Percentiles rank a stretch among this genome's conserved stretches.
phyloP scores from a whole-genome alignment of 257 asterid genomes.

The Capsicum baccatum region DNA sequence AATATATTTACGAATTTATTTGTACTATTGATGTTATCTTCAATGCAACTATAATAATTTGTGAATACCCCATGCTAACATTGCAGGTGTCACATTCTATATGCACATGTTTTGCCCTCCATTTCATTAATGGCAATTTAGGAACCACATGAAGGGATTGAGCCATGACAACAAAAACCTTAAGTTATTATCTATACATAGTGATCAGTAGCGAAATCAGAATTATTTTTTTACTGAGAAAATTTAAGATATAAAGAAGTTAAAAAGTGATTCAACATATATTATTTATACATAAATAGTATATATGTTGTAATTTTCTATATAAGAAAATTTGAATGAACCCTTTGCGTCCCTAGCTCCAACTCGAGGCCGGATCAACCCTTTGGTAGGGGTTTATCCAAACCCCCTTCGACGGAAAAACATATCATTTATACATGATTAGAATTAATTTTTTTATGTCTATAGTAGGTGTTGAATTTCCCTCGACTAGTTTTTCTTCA shows the following conservation, averaged over 20 bases:
- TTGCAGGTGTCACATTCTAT: neutral
- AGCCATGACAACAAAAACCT: neutral
- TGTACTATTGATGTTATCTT: constrained; percentile 4
- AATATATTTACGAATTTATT: neutral
- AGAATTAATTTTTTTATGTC: no score
- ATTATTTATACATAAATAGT: no score
- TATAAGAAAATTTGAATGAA: neutral
- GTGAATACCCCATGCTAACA: neutral
- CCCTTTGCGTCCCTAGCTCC: no score
- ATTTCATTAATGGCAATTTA: constrained; percentile 4
- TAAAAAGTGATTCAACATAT: neutral
- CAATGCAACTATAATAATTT: constrained; percentile 15
- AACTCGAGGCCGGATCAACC: no score
- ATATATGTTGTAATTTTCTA: neutral
- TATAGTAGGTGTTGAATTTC: no score
- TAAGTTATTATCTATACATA: neutral
- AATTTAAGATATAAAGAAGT: no score
- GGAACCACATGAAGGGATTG: constrained; percentile 3
- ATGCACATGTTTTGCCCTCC: constrained; percentile 8
- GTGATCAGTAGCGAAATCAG: accelerated
- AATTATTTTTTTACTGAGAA: neutral
- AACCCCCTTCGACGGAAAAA: no score
- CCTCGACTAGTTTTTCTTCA: no score
- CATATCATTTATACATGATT: no score
- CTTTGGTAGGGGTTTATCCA: no score